Evolutionary conservation across 768 basidiomycete genomes (phyloP).

Genomic region (Auriscalpium microsporum): DNA sequence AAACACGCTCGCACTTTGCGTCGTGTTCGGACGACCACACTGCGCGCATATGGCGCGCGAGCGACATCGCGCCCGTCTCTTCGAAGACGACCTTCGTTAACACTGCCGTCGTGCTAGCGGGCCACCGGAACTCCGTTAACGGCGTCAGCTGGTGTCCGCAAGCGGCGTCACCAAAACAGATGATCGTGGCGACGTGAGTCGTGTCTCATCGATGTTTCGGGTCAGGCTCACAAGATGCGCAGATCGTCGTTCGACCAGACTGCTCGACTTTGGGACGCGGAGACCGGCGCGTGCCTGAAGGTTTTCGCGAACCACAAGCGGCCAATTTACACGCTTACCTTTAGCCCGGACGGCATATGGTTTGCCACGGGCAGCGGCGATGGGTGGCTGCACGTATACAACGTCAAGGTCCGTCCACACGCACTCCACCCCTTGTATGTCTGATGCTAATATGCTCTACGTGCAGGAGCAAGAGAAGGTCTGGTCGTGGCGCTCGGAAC

Average conservation of each 20-base stretch:
- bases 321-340: constrained; percentile 64
- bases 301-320: constrained; percentile 64
- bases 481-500: constrained; percentile 14
- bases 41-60: constrained; percentile 68
- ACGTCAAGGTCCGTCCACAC: constrained; percentile 42
- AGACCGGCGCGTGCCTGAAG: constrained; percentile 65
- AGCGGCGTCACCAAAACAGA: constrained; percentile 38
- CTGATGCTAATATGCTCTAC: not conserved
- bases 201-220: constrained; percentile 2
- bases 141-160: constrained; percentile 63
- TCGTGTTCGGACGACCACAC: constrained; percentile 80
- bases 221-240: not conserved
- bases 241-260: constrained; percentile 80
- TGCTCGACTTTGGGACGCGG: constrained; percentile 75
- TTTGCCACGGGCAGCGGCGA: constrained; percentile 77
- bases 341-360: constrained; percentile 66
- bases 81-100: constrained; percentile 19
- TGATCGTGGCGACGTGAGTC: constrained; percentile 64
- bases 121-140: constrained; percentile 60
- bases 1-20: constrained; percentile 56
- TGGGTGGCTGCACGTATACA: constrained; percentile 66
- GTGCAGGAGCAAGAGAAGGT: constrained; percentile 9
- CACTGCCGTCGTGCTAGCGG: constrained; percentile 37
- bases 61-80: constrained; percentile 29
- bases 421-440: not conserved